Conservation (phyloP, 345 rosid genomes). For the Fremontodendron californicum region DNA sequence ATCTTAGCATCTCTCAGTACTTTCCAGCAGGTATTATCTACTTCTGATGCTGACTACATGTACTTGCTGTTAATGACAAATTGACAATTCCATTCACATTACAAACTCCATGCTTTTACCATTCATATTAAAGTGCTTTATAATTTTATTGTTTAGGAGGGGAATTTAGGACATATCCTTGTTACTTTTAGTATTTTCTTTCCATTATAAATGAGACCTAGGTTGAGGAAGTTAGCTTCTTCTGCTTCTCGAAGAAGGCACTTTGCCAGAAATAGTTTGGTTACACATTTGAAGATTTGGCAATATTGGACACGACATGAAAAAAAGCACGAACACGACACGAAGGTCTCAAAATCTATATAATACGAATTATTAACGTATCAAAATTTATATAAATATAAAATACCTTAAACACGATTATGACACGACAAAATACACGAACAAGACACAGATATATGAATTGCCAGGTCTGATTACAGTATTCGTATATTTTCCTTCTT, state of each 20-base stretch:
- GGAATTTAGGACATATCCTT: neutral
- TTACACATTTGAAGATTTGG: too few relatives aligned
- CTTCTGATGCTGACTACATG: neutral
- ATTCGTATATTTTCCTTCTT: too few relatives aligned
- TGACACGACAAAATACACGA: too few relatives aligned
- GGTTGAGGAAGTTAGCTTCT: neutral
- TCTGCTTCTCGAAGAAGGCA: neutral
- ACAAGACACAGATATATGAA: too few relatives aligned
- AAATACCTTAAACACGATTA: too few relatives aligned
- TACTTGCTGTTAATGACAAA: neutral
- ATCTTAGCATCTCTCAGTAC: constrained; percentile 57
- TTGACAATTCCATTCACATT: neutral
- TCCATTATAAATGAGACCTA: neutral
- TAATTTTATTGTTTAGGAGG: neutral
- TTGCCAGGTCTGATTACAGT: too few relatives aligned
- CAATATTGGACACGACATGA: too few relatives aligned
- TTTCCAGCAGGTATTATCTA: constrained; percentile 51
- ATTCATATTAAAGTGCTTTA: neutral
- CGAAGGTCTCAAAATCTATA: too few relatives aligned
- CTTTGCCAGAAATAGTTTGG: neutral
- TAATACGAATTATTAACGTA: too few relatives aligned
- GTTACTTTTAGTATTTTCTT: neutral
- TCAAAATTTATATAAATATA: too few relatives aligned
- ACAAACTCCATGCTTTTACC: neutral
- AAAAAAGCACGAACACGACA: too few relatives aligned